Evolutionary conservation across 345 rosid species (phyloP).

Genomic region (Heritiera fomes): DNA sequence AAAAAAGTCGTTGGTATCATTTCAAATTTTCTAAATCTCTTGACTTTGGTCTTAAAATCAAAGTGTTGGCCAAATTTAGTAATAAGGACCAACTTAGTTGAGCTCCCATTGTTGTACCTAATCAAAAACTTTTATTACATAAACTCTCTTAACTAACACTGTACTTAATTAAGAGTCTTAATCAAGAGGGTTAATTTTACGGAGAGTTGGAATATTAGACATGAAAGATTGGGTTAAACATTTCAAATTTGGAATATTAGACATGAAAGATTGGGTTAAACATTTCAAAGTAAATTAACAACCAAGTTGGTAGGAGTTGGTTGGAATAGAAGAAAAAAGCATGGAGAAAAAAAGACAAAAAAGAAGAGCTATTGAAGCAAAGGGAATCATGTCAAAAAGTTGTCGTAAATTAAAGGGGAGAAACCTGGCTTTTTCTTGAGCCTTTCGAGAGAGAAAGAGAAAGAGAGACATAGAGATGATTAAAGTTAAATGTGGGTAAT

Average conservation of each 20-base stretch:
- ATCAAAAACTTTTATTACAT: too few species aligned
- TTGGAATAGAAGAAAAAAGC: neutral
- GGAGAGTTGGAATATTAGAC: too few species aligned
- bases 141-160: neutral
- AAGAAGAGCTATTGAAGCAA: neutral
- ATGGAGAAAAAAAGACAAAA: constrained; percentile 6
- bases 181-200: neutral
- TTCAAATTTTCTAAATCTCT: too few species aligned
- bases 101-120: neutral
- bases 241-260: neutral
- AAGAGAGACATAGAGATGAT: neutral
- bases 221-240: neutral
- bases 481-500: constrained; percentile 9
- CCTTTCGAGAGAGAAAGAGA: neutral
- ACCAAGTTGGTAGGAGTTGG: constrained; percentile 32
- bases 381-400: constrained; percentile 18
- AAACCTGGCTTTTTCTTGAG: neutral
- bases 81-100: neutral
- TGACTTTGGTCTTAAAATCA: neutral
- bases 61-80: neutral
- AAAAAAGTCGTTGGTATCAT: too few species aligned
- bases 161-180: neutral
- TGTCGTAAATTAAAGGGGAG: neutral
- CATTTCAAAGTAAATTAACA: neutral
- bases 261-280: neutral